phyloP scores from a whole-genome alignment of 2,329 filamentous ascomycete species.

The Geosmithia morbida region DNA sequence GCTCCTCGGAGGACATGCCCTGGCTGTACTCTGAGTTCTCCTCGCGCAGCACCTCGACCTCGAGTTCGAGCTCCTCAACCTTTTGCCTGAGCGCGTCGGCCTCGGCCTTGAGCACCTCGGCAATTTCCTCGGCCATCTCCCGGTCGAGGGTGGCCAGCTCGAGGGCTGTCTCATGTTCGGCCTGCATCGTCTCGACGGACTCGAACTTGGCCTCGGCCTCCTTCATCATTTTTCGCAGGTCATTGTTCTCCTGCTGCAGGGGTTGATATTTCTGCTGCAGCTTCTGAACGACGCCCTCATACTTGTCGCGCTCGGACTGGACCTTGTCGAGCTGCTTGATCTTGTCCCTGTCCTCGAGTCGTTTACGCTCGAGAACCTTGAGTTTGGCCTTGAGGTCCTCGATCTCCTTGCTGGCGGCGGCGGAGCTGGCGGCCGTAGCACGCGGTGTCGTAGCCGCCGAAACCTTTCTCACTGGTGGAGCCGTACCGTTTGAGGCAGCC shows the following conservation, averaged over 20 bases:
- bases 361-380: slow-evolving; percentile 74
- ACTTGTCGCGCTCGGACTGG: slow-evolving; percentile 63
- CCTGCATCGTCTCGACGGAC: slow-evolving; percentile 54
- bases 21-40: slow-evolving; percentile 76
- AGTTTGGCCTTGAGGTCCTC: slow-evolving; percentile 85
- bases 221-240: slow-evolving; percentile 64
- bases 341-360: slow-evolving; percentile 72
- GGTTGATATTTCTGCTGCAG: slow-evolving; percentile 79
- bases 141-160: slow-evolving; percentile 82
- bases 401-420: slow-evolving; percentile 49
- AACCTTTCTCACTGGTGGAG: slow-evolving; percentile 2
- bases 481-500: slow-evolving; percentile 14
- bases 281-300: slow-evolving; percentile 77
- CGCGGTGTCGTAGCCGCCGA: slow-evolving; percentile 13
- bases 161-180: slow-evolving; percentile 71
- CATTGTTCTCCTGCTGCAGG: slow-evolving; percentile 64
- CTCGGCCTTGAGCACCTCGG: slow-evolving; percentile 69
- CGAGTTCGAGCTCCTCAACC: slow-evolving; percentile 72
- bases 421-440: slow-evolving; percentile 31
- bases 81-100: slow-evolving; percentile 62
- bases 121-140: slow-evolving; percentile 91
- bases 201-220: slow-evolving; percentile 58
- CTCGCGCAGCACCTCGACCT: slow-evolving; percentile 73
- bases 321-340: slow-evolving; percentile 65
- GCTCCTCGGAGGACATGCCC: slow-evolving; percentile 80